These are phyloP conservation scores for Arthrobotrys iridis DNA, from an alignment of 2,329 filamentous ascomycete species.

Conservation along the genomic window DNA sequence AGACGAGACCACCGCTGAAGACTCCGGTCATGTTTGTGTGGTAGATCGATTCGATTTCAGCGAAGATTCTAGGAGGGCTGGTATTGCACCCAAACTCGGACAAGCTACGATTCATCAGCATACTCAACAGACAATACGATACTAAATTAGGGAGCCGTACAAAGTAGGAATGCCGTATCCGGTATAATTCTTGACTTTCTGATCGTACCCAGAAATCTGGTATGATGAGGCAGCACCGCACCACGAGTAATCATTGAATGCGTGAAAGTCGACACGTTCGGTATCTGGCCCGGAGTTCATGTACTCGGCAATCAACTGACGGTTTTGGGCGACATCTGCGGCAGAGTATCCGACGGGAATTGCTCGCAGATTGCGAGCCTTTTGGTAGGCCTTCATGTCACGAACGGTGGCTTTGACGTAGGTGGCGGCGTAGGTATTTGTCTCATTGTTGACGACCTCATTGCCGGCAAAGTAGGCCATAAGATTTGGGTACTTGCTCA, in stretches of 20 bases:
- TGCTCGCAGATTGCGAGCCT: conserved; percentile 69
- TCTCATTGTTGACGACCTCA: conserved; percentile 77
- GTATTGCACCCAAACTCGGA: conserved; percentile 93
- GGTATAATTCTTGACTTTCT: conserved; percentile 87
- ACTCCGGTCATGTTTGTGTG: conserved; percentile 81
- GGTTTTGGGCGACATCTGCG: conserved; percentile 85
- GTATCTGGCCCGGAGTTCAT: conserved; percentile 87
- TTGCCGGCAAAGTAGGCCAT: conserved; percentile 86
- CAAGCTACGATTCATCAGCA: conserved; percentile 64
- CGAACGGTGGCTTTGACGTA: conserved; percentile 82
- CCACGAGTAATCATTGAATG: conserved; percentile 84
- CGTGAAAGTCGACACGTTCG: conserved; percentile 86
- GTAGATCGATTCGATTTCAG: conserved; percentile 83
- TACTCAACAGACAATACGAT: not conserved
- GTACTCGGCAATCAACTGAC: conserved; percentile 85
- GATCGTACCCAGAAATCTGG: conserved; percentile 78
- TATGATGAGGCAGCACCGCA: conserved; percentile 76
- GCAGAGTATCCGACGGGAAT: conserved; percentile 79
- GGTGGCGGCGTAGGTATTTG: conserved; percentile 73
- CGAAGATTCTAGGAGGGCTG: conserved; percentile 78
- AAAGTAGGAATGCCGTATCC: conserved; percentile 90
- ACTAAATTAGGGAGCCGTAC: conserved; percentile 59
- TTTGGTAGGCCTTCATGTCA: conserved; percentile 78
- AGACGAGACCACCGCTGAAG: conserved; percentile 95
- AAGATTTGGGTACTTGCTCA: conserved; percentile 84